A percentile compares a stretch with the other conserved stretches of the same genome.
phyloP scores from a whole-genome alignment of 768 basidiomycete species.

The Phlebiopsis gigantea region DNA sequence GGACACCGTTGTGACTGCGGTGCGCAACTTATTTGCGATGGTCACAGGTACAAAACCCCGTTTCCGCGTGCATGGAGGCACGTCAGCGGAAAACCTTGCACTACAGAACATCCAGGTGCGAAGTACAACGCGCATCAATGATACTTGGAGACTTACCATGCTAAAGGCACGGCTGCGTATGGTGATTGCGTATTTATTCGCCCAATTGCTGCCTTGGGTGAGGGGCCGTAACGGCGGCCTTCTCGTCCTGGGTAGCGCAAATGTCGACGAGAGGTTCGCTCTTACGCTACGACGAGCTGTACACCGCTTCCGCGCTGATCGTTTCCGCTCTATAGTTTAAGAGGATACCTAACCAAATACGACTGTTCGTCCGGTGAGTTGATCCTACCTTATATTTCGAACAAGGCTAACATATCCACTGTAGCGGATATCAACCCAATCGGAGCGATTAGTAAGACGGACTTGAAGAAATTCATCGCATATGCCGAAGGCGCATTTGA shows the following conservation, averaged over 20 bases:
- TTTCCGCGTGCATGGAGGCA: constrained; percentile 86
- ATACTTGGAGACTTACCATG: neutral
- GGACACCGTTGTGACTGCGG: constrained; percentile 84
- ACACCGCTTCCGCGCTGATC: neutral
- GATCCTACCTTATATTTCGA: neutral
- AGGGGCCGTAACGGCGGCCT: constrained; percentile 80
- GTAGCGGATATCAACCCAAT: constrained; percentile 97
- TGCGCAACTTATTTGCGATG: constrained; percentile 75
- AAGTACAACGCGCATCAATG: too few relatives aligned
- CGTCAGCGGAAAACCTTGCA: constrained; percentile 86
- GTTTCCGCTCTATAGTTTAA: constrained; percentile 47
- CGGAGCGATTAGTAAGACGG: constrained; percentile 96
- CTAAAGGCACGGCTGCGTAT: constrained; percentile 82
- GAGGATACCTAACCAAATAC: constrained; percentile 97
- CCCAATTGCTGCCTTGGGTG: constrained; percentile 91
- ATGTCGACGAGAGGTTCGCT: constrained; percentile 89
- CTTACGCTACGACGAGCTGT: too few relatives aligned
- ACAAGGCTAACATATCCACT: neutral
- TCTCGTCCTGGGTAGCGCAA: constrained; percentile 95
- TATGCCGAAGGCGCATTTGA: constrained; percentile 77
- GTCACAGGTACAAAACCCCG: constrained; percentile 71
- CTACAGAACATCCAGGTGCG: constrained; percentile 92
- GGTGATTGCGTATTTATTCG: constrained; percentile 93
- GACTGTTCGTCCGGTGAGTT: constrained; percentile 83
- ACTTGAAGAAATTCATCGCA: constrained; percentile 92